Evolutionary conservation across 768 basidiomycete species (phyloP).

Genomic region (Pholiota conissans): DNA sequence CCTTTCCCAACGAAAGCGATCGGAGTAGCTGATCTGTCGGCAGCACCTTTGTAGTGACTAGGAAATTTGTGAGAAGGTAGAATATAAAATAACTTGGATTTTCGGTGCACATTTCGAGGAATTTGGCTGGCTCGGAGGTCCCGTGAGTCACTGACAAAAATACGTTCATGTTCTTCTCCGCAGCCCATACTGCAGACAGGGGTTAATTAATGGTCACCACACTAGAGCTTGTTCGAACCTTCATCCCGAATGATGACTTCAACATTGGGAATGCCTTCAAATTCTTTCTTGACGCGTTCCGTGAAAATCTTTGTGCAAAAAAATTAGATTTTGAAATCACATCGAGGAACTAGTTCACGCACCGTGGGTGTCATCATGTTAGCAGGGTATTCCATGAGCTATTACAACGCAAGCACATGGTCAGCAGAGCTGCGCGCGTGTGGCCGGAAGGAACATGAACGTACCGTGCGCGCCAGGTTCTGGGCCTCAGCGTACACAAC

Average conservation of each 20-base stretch:
- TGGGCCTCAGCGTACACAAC: slow-evolving; percentile 74
- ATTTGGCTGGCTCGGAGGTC: slow-evolving; percentile 79
- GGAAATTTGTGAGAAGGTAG: too few relatives aligned
- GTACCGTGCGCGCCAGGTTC: slow-evolving; percentile 76
- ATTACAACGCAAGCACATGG: slow-evolving; percentile 3
- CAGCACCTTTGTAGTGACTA: slow-evolving; percentile 82
- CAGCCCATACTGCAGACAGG: slow-evolving; percentile 65
- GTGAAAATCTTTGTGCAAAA: slow-evolving; percentile 52
- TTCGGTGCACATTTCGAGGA: slow-evolving; percentile 75
- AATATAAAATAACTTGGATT: too few relatives aligned
- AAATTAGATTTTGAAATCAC: neutral
- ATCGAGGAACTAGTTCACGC: slow-evolving; percentile 15
- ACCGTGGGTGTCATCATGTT: slow-evolving; percentile 87
- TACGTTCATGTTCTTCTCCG: slow-evolving; percentile 80
- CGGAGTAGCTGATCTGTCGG: slow-evolving; percentile 53
- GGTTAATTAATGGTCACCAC: slow-evolving; percentile 6
- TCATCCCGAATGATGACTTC: slow-evolving; percentile 72
- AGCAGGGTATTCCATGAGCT: slow-evolving; percentile 85
- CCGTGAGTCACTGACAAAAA: slow-evolving; percentile 89
- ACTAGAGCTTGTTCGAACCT: too few relatives aligned
- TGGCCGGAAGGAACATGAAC: slow-evolving; percentile 15
- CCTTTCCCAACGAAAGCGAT: slow-evolving; percentile 85
- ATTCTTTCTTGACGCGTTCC: slow-evolving; percentile 67
- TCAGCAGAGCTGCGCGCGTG: slow-evolving; percentile 1
- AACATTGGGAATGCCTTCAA: slow-evolving; percentile 65